These are phyloP conservation scores for rapeseed (Brassica napus) DNA, from an alignment of 345 rosid genomes.

Conservation along the genomic window DNA sequence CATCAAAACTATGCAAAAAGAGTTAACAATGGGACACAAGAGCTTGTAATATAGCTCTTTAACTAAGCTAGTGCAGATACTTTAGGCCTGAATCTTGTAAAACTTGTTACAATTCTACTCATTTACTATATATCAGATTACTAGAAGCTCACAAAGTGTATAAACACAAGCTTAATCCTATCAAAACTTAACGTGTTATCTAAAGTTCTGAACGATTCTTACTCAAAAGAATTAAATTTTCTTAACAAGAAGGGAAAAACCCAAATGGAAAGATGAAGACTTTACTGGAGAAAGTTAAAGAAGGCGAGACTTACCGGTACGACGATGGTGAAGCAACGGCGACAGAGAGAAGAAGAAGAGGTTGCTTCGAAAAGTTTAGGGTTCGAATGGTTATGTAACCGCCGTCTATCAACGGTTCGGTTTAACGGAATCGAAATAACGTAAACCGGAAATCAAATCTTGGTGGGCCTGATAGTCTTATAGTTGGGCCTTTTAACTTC, in stretches of 20 bases:
- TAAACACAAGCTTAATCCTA: background rate
- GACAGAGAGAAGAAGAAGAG: background rate
- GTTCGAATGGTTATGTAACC: conserved; percentile 30
- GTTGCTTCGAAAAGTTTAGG: conserved; percentile 19
- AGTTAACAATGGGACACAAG: background rate
- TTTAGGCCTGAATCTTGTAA: background rate
- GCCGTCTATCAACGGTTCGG: background rate
- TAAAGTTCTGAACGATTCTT: background rate
- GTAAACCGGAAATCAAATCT: conserved; percentile 15
- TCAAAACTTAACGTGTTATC: conserved; percentile 2
- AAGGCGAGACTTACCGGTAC: conserved; percentile 10
- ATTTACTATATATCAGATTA: background rate
- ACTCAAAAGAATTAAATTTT: background rate
- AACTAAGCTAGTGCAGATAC: background rate
- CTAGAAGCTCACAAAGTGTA: conserved; percentile 10
- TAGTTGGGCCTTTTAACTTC: background rate
- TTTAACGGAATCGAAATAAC: background rate
- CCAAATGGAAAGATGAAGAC: background rate
- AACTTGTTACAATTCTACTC: background rate
- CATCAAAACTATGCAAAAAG: background rate
- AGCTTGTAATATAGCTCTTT: background rate
- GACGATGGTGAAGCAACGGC: conserved; percentile 34
- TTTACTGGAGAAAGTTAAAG: background rate
- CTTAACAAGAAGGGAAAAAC: background rate
- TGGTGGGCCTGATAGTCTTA: background rate